Evolutionary conservation across 202 grass and related monocot genomes (phyloP).

Genomic region (Alloteropsis angusta): DNA sequence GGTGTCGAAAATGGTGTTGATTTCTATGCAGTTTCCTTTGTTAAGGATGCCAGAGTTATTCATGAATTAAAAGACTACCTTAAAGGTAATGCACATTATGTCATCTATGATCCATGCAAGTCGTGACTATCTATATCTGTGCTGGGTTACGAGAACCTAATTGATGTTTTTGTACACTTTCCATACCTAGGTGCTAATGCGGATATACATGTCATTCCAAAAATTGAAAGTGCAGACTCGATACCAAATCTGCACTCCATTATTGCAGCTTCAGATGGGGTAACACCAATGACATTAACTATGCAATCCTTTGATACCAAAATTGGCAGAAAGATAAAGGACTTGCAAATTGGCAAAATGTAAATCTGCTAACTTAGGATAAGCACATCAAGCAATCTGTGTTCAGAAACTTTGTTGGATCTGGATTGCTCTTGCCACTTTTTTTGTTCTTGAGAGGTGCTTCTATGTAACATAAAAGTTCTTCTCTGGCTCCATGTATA

Average conservation of each 20-base stretch:
- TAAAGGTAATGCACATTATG: slow-evolving; percentile 46
- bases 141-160: neutral
- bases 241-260: slow-evolving; percentile 94
- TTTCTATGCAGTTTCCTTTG: slow-evolving; percentile 98
- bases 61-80: slow-evolving; percentile 92
- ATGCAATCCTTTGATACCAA: slow-evolving; percentile 1
- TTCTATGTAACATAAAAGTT: neutral
- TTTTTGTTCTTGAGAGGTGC: neutral
- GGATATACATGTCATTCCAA: slow-evolving; percentile 82
- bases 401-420: neutral
- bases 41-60: slow-evolving; percentile 89
- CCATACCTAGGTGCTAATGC: slow-evolving; percentile 62
- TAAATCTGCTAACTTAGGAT: neutral
- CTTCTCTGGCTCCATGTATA: neutral
- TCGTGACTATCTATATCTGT: slow-evolving; percentile 19
- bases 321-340: neutral
- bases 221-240: slow-evolving; percentile 99
- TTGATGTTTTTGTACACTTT: slow-evolving; percentile 21
- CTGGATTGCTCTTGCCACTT: neutral
- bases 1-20: slow-evolving; percentile 89
- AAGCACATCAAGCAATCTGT: neutral
- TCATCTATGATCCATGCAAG: slow-evolving; percentile 12
- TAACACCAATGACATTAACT: slow-evolving; percentile 15
- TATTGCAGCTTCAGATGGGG: slow-evolving; percentile 98
- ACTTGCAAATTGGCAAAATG: neutral